Evolutionary conservation across 257 asterid species (phyloP), one percentile per base, ranked within the genome.

Genomic region (Lycium ferocissimum): DNA sequence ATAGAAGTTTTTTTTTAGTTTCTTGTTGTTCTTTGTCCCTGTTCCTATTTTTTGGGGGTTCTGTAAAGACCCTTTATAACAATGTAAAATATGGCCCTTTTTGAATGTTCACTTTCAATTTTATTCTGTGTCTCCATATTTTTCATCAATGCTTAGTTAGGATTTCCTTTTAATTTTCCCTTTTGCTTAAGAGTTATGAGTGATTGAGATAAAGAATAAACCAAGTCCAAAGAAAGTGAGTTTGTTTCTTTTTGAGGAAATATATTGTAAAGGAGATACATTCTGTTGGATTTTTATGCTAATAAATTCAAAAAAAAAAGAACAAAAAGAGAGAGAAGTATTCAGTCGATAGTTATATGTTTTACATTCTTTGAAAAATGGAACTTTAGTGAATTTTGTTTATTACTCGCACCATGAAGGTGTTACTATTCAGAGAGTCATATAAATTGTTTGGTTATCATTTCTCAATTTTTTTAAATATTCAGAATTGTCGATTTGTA

Each of bases 71-170:
- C 61, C 73, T 59, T 56, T 17, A 26, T 49, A 18, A 20, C 66
- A 51, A 59, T 72, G 65, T 69, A 83, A 83, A 83, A 1, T 83
- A 83, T 83, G 82, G 81, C 43, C 18, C 43, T 83, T 71, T 70
- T 38, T 22, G 82, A 18, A 71, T 57, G n/a, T 56, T 81, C 45
- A 59, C 70, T 20, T 9, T 54, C 2, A 43, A 43, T 43, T 71
- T 18, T 71, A 71, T 71, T 63, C 7, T 15, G 0, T 40, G 17
- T 40, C 26, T 69, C 47, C 54, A 70, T 40, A 35, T 17, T 40
- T 9, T 18, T 1, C 4, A 71, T 17, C 6, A 40, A 7, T 70
- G 54, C 49, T 40, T 67, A 67, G 47, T 35, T 70, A 17, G 53
- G 6, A 71, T 4, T 40, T 17, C 13, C 13, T 69, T 58, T 15